Evolutionary conservation across 163 green algal species (phyloP), one percentile per base, ranked within the genome.

Genomic region (Prototheca stagnorum): DNA sequence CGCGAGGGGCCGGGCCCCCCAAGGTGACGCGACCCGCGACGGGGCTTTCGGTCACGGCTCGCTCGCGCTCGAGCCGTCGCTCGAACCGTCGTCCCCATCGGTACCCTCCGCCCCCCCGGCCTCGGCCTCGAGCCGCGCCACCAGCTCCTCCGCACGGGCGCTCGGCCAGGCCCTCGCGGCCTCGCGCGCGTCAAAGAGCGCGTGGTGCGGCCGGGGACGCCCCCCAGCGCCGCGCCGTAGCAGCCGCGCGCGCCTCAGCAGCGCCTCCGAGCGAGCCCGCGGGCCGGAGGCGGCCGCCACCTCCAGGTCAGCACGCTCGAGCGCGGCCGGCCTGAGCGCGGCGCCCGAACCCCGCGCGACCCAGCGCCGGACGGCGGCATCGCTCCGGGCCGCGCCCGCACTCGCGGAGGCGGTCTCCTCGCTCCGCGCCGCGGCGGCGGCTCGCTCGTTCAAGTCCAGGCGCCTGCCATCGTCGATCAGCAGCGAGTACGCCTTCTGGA

Each of bases 171-270:
- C 15, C 35, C 21, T 7, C 4, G 24, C 15, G 33, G 33, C 43
- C 33, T 61, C 53, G 20, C 50, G 16, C 11, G 44, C 34, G 24
- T 61, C 53, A 61, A 61, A 61, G 16, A 35, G 40, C 17, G 53
- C 53, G 35, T 61, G 53, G 20, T 61, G 28, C 23, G 35, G n/a
- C 5, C 28, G 26, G 24, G 21, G 21, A 41, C 15, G 21, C 11
- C 28, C 20, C 16, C 29, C 44, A 45, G 16, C 47, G 16, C n/a
- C 44, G 20, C 25, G 21, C 9, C 28, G 33, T 23, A 9, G 16
- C 47, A 11, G 11, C 11, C 11, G 11, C 33, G 14, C 33, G 11
- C 11, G 14, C 11, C 33, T 39, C 23, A n/a, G 8, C 25, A 23
- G 23, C 15, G 17, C 23, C 12, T 41, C 33, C 24, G n/a, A 39